Evolutionary conservation across 83 land plant genomes (phyloP).

Genomic region (Thuja plicata): DNA sequence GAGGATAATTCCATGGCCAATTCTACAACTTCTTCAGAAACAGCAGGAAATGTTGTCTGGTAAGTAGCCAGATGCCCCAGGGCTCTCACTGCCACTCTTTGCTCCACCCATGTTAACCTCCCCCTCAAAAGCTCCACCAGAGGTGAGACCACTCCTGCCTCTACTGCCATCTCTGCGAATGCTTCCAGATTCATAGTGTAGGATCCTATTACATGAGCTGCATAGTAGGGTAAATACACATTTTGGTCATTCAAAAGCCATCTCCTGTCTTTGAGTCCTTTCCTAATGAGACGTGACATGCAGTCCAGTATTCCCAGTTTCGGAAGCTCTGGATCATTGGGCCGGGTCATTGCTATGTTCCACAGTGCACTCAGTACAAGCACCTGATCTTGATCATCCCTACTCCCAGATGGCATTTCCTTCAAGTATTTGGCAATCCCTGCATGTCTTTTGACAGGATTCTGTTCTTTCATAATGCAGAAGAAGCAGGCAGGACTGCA

Average conservation of each 20-base stretch:
- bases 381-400: constrained; percentile 53
- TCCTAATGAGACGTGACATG: constrained; percentile 66
- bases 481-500: constrained; percentile 49
- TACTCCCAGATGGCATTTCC: constrained; percentile 26
- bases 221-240: constrained; percentile 90
- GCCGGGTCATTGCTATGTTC: constrained; percentile 85
- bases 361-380: constrained; percentile 75
- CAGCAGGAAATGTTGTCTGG: constrained; percentile 60
- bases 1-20: constrained; percentile 69
- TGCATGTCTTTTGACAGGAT: constrained; percentile 20
- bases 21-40: constrained; percentile 64
- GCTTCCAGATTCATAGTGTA: constrained; percentile 81
- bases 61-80: constrained; percentile 89
- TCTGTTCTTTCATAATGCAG: constrained; percentile 43
- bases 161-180: constrained; percentile 76
- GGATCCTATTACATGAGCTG: constrained; percentile 95
- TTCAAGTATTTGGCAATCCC: constrained; percentile 32
- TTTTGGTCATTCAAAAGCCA: constrained; percentile 82
- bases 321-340: constrained; percentile 74
- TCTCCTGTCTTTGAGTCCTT: constrained; percentile 47
- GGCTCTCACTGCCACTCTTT: constrained; percentile 91
- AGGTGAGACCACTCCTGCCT: constrained; percentile 72
- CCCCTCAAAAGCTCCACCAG: constrained; percentile 89
- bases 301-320: constrained; percentile 69
- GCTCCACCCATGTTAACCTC: constrained; percentile 90